phyloP scores from a whole-genome alignment of 202 grass and related monocot genomes.

The Saccharum hybrid region DNA sequence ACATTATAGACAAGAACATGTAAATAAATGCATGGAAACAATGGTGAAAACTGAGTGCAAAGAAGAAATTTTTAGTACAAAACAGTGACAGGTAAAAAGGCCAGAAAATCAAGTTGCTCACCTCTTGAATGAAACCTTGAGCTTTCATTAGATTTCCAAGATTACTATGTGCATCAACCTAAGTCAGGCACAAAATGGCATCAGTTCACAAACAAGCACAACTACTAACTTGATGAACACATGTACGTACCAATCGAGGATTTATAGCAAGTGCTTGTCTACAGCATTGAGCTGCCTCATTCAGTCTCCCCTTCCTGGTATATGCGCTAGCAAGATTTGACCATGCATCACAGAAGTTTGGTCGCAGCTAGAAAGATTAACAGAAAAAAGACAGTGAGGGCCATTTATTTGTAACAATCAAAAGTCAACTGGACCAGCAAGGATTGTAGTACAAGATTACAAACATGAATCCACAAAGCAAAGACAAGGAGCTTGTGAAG shows the following conservation, averaged over 20 bases:
- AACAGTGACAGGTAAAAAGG: background rate
- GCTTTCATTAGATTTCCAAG: conserved; percentile 93
- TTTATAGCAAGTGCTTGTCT: conserved; percentile 83
- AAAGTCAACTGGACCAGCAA: background rate
- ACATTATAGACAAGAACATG: background rate
- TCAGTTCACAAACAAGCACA: conserved; percentile 30
- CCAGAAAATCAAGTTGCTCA: conserved; percentile 21
- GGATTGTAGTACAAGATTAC: background rate
- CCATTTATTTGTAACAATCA: background rate
- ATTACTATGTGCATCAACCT: conserved; percentile 96
- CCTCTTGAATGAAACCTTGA: conserved; percentile 84
- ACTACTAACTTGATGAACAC: conserved; percentile 9
- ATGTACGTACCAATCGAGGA: conserved; percentile 67
- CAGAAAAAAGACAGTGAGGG: conserved; percentile 10
- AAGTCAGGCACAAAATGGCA: conserved; percentile 34
- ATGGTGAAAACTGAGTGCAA: background rate
- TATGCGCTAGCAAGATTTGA: conserved; percentile 85
- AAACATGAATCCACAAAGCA: background rate
- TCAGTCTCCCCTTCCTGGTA: conserved; percentile 75
- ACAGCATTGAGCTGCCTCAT: conserved; percentile 78
- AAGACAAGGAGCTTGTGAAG: conserved; percentile 26
- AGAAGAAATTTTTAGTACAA: conserved; percentile 7
- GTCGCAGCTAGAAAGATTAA: conserved; percentile 58
- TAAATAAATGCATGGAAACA: conserved; percentile 16
- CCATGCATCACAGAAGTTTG: conserved; percentile 85